Conservation (phyloP, 1,284 basidiomycete genomes). For the Pholiota adiposa region DNA sequence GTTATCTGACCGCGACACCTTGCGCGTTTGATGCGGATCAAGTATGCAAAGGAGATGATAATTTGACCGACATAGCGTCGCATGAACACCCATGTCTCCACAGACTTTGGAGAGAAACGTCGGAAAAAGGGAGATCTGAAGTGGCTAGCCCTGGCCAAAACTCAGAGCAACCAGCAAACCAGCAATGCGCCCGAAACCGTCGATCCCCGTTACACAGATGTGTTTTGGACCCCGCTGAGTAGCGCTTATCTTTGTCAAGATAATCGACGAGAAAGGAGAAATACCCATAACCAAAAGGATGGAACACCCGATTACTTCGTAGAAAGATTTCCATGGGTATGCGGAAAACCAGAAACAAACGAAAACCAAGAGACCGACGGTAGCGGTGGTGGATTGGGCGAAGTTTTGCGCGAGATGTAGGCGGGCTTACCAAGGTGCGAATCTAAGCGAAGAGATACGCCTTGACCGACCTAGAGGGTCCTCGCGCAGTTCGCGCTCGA, state of each 20-base stretch:
- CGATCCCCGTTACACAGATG: neutral
- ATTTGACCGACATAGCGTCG: neutral
- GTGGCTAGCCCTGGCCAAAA: neutral
- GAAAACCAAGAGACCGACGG: neutral
- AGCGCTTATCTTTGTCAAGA: neutral
- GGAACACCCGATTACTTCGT: neutral
- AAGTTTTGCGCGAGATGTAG: neutral
- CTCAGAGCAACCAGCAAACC: neutral
- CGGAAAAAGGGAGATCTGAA: neutral
- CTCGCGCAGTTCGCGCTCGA: neutral
- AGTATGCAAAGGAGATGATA: neutral
- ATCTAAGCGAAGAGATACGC: neutral
- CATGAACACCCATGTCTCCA: neutral
- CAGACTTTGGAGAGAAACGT: no score
- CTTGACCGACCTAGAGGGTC: neutral
- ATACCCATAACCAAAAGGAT: neutral
- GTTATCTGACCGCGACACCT: neutral
- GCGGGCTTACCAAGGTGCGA: neutral
- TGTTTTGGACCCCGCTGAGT: neutral
- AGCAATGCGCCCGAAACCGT: neutral
- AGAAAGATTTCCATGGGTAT: neutral
- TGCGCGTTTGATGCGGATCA: neutral
- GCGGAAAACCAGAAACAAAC: neutral
- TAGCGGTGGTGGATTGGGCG: neutral
- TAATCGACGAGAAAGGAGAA: neutral